Evolutionary conservation across 495 filamentous ascomycete species (phyloP), one percentile per base, ranked within the genome.

Genomic region (Sporormia fimetaria): DNA sequence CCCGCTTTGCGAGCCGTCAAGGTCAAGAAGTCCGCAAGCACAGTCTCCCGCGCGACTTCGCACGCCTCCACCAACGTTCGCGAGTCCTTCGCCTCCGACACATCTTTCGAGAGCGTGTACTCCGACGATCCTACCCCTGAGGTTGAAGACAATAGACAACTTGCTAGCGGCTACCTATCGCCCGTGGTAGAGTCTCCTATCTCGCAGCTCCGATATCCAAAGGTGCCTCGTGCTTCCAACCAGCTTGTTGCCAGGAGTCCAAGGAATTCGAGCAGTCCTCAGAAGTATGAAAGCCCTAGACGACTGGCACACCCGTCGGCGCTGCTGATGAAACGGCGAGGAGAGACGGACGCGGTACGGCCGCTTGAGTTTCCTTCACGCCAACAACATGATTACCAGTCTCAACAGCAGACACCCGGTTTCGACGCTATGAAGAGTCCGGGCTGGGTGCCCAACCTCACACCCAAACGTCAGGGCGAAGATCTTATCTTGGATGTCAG

Each of bases 141-240:
- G 9, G 46, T 54, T n/a, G 59, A 64, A 16, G 49, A 53, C 12
- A 45, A 55, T 12, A 61, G 51, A 38, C 52, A 58, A 21, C 42
- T 54, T 6, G 28, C 36, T 8, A 36, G 40, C 24, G 37, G 16
- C 35, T 44, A 37, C 12, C 57, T 61, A 8, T 61, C 60, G 10
- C 59, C 61, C 1, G 59, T 62, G n/a, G 47, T 42, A 11, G 52
- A 57, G 17, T 60, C 56, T 21, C 62, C 62, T 0, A 60, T 65
- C 15, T 59, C 60, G 4, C 43, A 44, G 7, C 46, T 65, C 3
- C 37, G 56, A 21, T 65, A 65, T 37, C 62, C 62, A 20, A 61
- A 62, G 35, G 45, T 65, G 11, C 62, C 62, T 1, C 39, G 62
- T 10, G 54, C 58, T 16, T 58, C 57, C 0, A 63, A 62, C 29